These are phyloP conservation scores for Boletus rex-veris DNA, from an alignment of 768 basidiomycete genomes.

Conservation along the genomic window DNA sequence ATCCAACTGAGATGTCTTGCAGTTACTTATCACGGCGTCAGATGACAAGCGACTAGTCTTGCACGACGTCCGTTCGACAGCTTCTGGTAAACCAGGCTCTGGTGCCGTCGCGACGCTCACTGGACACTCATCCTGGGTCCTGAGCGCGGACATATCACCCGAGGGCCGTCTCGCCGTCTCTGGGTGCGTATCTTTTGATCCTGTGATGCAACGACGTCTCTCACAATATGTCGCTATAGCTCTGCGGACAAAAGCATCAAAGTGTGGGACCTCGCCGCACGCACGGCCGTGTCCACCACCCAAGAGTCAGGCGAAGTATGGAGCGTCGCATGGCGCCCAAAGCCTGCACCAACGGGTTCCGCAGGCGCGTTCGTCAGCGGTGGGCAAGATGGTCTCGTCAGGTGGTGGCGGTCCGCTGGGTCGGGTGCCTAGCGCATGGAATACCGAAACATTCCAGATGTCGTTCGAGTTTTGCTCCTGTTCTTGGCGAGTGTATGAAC, in stretches of 20 bases:
- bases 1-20: background rate
- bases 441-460: too few species aligned
- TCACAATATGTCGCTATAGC: slow-evolving; percentile 33
- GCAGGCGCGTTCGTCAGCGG: slow-evolving; percentile 68
- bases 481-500: background rate
- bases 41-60: slow-evolving; percentile 90
- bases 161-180: slow-evolving; percentile 78
- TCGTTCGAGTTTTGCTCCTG: background rate
- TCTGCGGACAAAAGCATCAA: slow-evolving; percentile 85
- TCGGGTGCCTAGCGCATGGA: slow-evolving; percentile 23
- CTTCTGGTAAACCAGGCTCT: slow-evolving; percentile 55
- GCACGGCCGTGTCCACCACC: slow-evolving; percentile 70
- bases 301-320: slow-evolving; percentile 81
- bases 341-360: slow-evolving; percentile 48
- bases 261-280: slow-evolving; percentile 80
- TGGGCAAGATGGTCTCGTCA: slow-evolving; percentile 69
- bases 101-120: slow-evolving; percentile 82
- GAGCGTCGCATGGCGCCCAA: slow-evolving; percentile 78
- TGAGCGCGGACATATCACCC: slow-evolving; percentile 77
- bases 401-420: slow-evolving; percentile 79
- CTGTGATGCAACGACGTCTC: background rate
- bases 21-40: slow-evolving; percentile 87
- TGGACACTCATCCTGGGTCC: slow-evolving; percentile 90
- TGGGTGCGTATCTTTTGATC: slow-evolving; percentile 50
- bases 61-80: slow-evolving; percentile 79